Base-by-base conservation (phyloP, 371 early-diverging fungal genomes). In the Mycotypha africana region DNA sequence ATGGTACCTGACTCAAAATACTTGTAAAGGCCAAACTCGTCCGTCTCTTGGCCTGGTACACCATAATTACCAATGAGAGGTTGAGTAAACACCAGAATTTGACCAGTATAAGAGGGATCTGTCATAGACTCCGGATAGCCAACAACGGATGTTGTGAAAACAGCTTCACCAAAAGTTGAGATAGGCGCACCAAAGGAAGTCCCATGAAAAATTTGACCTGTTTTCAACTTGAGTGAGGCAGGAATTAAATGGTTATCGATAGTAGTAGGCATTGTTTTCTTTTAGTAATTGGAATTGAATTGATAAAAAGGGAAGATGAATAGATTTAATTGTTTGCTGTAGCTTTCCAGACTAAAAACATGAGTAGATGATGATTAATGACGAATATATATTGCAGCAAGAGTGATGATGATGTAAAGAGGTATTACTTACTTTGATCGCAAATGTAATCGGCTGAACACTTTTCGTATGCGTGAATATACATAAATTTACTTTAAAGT, bases 21-120 rank as follows among this genome's bases (percentile, higher is more conserved):
- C 45, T 80, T 82, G 42, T 82, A 90, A 24, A 95, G 76, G 52
- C 85, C 86, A 62, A 78, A 70, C 42, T 79, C 73, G 51, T 94
- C 94, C 47, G 82, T 71, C 33, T 58, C 81, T 38, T 81, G 81
- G 34, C 86, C 86, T 20, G 97, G 97, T 3, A 96, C 96, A 60
- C 97, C 97, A 64, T 97, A 97, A 81, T 97, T 92, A 46, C 95
- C 97, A 56, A 95, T 78, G 35, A 97, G 71, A 16, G 97, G 97
- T 70, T 89, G 92, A 53, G 97, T 95, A 37, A 95, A 78, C 22
- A 95, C 93, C 28, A 97, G 74, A 54, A 97, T 89, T 78, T 97
- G 95, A n/a, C 95, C 95, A 39, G 85, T 78, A 69, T 95, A 95
- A 17, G 92, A 92, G 20, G 95, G 95, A 70, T 97, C 95, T 4